Evolutionary conservation across 2,329 filamentous ascomycete genomes (phyloP), one percentile per base, ranked within the genome.

Genomic region (Neocucurbitaria cava): DNA sequence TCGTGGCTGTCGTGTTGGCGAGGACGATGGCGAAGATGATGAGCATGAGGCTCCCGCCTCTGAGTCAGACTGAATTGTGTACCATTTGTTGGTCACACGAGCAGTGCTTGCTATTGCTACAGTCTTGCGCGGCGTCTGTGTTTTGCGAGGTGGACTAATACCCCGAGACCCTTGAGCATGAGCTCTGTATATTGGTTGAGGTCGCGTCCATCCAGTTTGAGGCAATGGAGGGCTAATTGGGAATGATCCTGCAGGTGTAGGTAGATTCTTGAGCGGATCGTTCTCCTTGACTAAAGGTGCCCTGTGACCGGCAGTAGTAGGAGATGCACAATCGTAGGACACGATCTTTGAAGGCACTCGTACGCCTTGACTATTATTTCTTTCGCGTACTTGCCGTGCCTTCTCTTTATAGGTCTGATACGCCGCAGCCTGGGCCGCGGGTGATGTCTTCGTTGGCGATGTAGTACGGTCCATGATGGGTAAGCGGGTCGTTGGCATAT

Each of bases 401-500:
- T 72, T 74, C 35, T 66, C 46, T 47, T 64, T 60, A 38, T 73
- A 74, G 3, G 64, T 68, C 15, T 58, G 64, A 30, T 66, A 68
- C 17, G 71, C 70, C 49, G 71, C 68, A 2, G 59, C 59, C 44
- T 71, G 68, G 4, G 65, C 68, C 2, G 60, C 58, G 3, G 64
- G 61, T 9, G 56, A 54, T 1, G 52, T 36, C 45, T 61, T 68
- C 3, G 48, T 45, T 20, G 61, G 49, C 24, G 61, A 61, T 1
- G 56, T 48, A 4, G 66, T 54, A 3, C 43, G 36, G 1, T 72
- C 67, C 1, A 73, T 39, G 18, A 73, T 65, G 2, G 67, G 70
- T 36, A 69, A 57, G 2, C 71, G 62, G 4, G 71, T 74, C 1
- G 69, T 71, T 2, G 70, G 71, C 69, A 72, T 73, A 10, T 71